Evolutionary conservation across 2,329 filamentous ascomycete genomes (phyloP).

Genomic region (Apiospora rasikravindrae): DNA sequence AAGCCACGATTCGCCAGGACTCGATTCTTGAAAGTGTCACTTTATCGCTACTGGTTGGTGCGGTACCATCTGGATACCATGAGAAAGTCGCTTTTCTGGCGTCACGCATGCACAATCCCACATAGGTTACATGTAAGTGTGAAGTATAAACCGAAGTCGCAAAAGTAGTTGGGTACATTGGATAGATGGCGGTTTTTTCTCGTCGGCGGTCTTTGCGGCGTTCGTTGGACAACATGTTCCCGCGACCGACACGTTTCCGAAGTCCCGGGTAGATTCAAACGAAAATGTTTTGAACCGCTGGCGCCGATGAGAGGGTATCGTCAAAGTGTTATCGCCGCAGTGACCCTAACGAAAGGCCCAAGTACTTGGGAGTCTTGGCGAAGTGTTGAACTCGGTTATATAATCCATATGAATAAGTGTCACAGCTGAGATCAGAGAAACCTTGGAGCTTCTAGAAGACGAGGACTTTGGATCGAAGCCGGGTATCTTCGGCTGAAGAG

Average conservation of each 20-base stretch:
- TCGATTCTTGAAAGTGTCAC: background rate
- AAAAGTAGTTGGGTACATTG: background rate
- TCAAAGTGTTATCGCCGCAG: background rate
- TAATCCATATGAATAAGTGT: background rate
- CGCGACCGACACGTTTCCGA: background rate
- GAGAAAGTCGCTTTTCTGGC: background rate
- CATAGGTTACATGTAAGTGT: background rate
- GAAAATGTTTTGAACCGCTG: background rate
- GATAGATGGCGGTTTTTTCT: background rate
- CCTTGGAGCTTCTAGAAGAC: background rate
- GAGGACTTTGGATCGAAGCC: background rate
- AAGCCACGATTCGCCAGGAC: background rate
- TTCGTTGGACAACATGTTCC: background rate
- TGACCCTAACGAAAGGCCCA: background rate
- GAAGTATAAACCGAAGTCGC: background rate
- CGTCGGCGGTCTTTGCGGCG: background rate
- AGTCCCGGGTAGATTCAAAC: background rate
- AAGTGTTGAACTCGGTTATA: background rate
- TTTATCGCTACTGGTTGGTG: background rate
- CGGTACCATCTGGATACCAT: background rate
- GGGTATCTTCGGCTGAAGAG: background rate
- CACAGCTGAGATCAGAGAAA: background rate
- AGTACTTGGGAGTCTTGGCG: background rate
- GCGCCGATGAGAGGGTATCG: background rate
- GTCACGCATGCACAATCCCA: background rate